Conservation (phyloP, 352 stramenopile species). For the Phytophthora macrochlamydospora region DNA sequence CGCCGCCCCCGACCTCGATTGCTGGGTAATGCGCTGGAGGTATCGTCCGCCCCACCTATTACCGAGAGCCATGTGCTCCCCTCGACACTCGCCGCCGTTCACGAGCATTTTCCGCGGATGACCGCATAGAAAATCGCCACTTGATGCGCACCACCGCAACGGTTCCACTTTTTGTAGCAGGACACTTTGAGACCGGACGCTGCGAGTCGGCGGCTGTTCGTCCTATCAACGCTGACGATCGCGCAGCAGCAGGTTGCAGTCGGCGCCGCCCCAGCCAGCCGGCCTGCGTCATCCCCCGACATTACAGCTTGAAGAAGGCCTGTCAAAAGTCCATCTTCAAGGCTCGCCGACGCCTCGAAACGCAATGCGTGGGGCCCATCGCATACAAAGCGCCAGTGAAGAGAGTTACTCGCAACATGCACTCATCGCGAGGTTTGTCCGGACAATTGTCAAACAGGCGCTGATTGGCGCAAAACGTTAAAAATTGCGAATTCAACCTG, state of each 20-base stretch:
- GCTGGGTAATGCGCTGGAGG: conserved; percentile 12
- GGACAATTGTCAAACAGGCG: too few species aligned
- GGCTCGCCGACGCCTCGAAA: background rate
- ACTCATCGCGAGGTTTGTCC: too few species aligned
- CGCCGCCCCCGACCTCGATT: conserved; percentile 1
- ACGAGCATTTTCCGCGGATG: conserved; percentile 27
- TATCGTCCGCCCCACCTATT: conserved; percentile 9
- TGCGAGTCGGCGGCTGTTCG: background rate
- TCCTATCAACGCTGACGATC: background rate
- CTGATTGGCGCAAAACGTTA: too few species aligned
- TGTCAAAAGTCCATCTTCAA: background rate
- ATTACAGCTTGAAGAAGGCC: background rate
- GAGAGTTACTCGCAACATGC: too few species aligned
- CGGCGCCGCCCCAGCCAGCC: background rate
- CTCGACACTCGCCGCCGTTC: background rate
- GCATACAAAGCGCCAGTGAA: background rate
- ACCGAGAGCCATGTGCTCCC: background rate
- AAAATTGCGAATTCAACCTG: conserved; percentile 34
- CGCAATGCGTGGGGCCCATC: background rate
- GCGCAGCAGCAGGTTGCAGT: background rate
- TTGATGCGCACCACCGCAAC: conserved; percentile 17
- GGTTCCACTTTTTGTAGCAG: conserved; percentile 26
- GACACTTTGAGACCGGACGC: background rate
- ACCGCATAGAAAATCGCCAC: conserved; percentile 25
- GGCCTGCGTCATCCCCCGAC: background rate